Percentiles rank a stretch among this genome's conserved stretches.
phyloP scores from a whole-genome alignment of 352 stramenopile species.

The Pythium monospermum region DNA sequence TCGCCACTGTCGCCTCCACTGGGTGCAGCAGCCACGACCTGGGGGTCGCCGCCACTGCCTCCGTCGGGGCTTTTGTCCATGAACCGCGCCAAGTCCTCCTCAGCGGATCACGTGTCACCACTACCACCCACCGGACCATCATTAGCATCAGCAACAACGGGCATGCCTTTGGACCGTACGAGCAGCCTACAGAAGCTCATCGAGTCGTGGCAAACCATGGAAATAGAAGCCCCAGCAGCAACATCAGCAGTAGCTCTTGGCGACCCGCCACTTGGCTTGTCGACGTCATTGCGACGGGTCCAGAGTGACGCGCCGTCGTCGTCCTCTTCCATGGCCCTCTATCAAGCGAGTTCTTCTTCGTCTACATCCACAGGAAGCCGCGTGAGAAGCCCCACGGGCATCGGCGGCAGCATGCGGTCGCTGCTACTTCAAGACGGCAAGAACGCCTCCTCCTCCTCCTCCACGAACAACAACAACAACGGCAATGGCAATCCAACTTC shows the following conservation, averaged over 20 bases:
- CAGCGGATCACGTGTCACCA: conserved; percentile 1
- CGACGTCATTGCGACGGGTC: background rate
- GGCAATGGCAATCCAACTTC: conserved; percentile 1
- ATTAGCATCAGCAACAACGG: too few species aligned
- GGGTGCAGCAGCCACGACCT: background rate
- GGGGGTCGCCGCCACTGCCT: conserved; percentile 6
- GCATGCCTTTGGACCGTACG: conserved; percentile 10
- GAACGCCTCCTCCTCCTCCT: background rate
- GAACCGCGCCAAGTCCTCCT: conserved; percentile 11
- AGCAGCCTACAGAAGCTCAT: conserved; percentile 61
- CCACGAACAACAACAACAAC: conserved; percentile 4
- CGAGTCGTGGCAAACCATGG: conserved; percentile 32
- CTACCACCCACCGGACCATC: too few species aligned
- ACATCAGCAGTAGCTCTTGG: too few species aligned
- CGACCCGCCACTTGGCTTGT: conserved; percentile 3
- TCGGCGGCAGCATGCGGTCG: background rate
- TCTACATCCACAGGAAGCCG: background rate
- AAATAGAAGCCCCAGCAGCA: too few species aligned
- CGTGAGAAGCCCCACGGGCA: conserved; percentile 1
- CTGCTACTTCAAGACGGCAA: conserved; percentile 11
- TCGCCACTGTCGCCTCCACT: conserved; percentile 1
- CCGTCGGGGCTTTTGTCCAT: background rate
- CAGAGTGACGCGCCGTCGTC: background rate
- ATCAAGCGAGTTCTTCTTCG: background rate
- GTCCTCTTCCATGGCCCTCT: background rate